A percentile compares a stretch with the other conserved stretches of the same genome.
Conservation (phyloP, 306 rosid species). For the Prunus dulcis region DNA sequence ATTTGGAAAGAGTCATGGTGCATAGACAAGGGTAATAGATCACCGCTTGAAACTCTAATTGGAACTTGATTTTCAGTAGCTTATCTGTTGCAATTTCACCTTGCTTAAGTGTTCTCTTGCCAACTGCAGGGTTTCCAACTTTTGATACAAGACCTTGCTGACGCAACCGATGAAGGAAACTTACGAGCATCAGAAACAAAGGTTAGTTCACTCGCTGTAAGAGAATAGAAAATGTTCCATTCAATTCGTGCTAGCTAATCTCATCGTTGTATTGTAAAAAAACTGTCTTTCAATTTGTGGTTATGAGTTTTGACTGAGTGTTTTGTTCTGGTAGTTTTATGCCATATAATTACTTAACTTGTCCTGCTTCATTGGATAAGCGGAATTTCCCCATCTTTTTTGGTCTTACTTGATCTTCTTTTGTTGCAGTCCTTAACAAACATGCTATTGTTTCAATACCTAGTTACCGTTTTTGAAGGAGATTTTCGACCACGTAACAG, state of each 20-base stretch:
- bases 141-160: slow-evolving; percentile 59
- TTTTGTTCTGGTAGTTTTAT: not conserved
- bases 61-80: not conserved
- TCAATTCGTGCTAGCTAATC: too few species aligned
- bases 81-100: not conserved
- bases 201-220: slow-evolving; percentile 41
- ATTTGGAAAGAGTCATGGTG: not conserved
- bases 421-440: slow-evolving; percentile 56
- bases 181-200: slow-evolving; percentile 36
- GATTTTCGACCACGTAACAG: slow-evolving; percentile 67
- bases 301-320: not conserved
- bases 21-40: not conserved
- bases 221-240: not conserved
- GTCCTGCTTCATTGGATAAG: not conserved
- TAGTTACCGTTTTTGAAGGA: slow-evolving; percentile 61
- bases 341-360: not conserved
- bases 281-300: not conserved
- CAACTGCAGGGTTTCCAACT: slow-evolving; percentile 53
- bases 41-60: not conserved
- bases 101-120: slow-evolving; percentile 12
- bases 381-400: not conserved
- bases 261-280: not conserved
- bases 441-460: slow-evolving; percentile 75
- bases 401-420: slow-evolving; percentile 24
- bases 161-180: slow-evolving; percentile 37